These are phyloP conservation scores for Lasiodiplodia theobromae DNA, from an alignment of 2,329 filamentous ascomycete genomes.

Conservation along the genomic window DNA sequence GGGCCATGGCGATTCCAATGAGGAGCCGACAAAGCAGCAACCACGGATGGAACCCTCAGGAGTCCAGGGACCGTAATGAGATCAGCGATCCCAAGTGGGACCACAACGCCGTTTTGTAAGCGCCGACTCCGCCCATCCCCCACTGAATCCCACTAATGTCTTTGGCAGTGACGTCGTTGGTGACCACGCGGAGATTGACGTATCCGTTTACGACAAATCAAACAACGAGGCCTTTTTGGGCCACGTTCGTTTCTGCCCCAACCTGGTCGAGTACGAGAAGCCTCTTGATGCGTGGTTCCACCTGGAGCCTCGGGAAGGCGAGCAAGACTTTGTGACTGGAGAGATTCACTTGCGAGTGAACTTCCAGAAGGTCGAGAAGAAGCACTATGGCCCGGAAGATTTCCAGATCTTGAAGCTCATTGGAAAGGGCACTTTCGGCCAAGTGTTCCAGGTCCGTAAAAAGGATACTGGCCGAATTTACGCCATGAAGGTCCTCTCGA, in stretches of 20 bases:
- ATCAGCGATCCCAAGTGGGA: slow-evolving; percentile 93
- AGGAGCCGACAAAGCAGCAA: slow-evolving; percentile 95
- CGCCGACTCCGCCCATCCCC: slow-evolving; percentile 35
- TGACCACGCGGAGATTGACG: slow-evolving; percentile 85
- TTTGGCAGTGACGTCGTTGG: slow-evolving; percentile 83
- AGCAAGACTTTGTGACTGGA: slow-evolving; percentile 77
- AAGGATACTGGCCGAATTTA: slow-evolving; percentile 96
- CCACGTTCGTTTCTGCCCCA: slow-evolving; percentile 81
- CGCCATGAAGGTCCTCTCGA: slow-evolving; percentile 98
- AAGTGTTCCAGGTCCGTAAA: slow-evolving; percentile 98
- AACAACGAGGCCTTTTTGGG: slow-evolving; percentile 90
- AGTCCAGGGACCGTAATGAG: slow-evolving; percentile 65
- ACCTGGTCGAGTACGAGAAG: slow-evolving; percentile 71
- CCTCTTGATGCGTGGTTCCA: slow-evolving; percentile 86
- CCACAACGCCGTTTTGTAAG: slow-evolving; percentile 93
- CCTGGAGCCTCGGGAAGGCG: slow-evolving; percentile 79
- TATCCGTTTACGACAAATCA: slow-evolving; percentile 90
- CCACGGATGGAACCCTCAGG: slow-evolving; percentile 72
- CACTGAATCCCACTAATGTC: slow-evolving; percentile 35
- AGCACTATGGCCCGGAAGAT: slow-evolving; percentile 90
- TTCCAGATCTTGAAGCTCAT: slow-evolving; percentile 97
- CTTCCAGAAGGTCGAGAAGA: slow-evolving; percentile 88
- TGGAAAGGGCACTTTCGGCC: slow-evolving; percentile 96
- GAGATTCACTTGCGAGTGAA: slow-evolving; percentile 87
- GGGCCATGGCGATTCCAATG: slow-evolving; percentile 95